A percentile compares a stretch with the other conserved stretches of the same genome.
Evolutionary conservation across 129 eudicot genomes (phyloP).

Genomic region (Tanacetum coccineum): DNA sequence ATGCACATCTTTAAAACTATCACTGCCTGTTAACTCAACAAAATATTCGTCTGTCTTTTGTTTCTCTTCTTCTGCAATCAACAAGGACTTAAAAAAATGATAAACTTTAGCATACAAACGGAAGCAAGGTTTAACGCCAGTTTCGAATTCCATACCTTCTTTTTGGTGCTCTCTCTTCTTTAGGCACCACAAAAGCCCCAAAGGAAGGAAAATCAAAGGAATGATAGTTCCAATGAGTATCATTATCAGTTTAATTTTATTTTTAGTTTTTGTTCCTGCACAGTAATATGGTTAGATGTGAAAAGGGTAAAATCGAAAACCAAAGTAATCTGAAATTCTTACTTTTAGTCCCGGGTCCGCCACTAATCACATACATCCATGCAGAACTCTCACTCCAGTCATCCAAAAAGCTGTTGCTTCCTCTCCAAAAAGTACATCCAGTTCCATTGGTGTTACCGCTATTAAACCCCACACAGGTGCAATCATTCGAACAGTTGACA

Average conservation of each 20-base stretch:
- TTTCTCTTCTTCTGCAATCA: too few species aligned
- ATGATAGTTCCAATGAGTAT: not conserved
- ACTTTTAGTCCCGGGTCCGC: not conserved
- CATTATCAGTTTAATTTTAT: conserved; percentile 1
- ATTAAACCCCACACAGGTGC: conserved; percentile 31
- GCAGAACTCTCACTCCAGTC: conserved; percentile 1
- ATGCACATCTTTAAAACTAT: too few species aligned
- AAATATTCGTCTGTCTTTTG: too few species aligned
- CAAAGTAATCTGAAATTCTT: not conserved
- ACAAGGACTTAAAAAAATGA: too few species aligned
- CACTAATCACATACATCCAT: not conserved
- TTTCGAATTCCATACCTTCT: too few species aligned
- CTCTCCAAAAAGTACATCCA: conserved; percentile 18
- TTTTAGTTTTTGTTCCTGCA: conserved; percentile 6
- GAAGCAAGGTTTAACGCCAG: too few species aligned
- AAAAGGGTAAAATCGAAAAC: not conserved
- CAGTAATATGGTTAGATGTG: not conserved
- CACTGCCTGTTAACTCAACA: too few species aligned
- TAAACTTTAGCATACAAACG: too few species aligned
- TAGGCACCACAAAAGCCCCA: conserved; percentile 6
- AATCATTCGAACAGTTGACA: conserved; percentile 39
- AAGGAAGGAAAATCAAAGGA: not conserved
- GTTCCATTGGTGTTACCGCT: conserved; percentile 9
- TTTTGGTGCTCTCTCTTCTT: too few species aligned
- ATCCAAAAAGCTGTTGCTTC: not conserved